Evolutionary conservation across 108 stramenopile species (phyloP).

Genomic region (Pelagomonas calceolata): DNA sequence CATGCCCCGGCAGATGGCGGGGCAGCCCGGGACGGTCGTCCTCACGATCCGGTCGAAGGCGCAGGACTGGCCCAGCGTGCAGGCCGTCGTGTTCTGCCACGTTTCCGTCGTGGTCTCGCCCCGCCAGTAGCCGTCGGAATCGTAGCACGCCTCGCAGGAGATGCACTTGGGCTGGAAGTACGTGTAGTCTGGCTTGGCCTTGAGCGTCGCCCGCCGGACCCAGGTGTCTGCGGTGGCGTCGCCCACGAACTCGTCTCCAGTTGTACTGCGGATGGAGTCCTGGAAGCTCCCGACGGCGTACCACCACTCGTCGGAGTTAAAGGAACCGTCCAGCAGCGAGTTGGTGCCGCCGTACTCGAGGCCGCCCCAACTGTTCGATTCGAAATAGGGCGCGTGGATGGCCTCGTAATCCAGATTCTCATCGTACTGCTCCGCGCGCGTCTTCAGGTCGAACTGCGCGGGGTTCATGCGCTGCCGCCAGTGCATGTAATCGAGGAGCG

Average conservation of each 20-base stretch:
- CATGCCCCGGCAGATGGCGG: neutral
- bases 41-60: neutral
- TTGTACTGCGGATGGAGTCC: too few species aligned
- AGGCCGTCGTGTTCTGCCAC: neutral
- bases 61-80: neutral
- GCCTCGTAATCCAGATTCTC: neutral
- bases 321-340: neutral
- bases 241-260: neutral
- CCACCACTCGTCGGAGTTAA: neutral
- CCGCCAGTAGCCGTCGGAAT: neutral
- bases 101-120: neutral
- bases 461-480: neutral
- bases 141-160: slow-evolving; percentile 10
- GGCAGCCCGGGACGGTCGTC: slow-evolving; percentile 7
- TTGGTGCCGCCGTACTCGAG: neutral
- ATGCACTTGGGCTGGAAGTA: slow-evolving; percentile 4
- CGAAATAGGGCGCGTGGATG: neutral
- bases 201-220: neutral
- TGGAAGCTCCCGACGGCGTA: neutral
- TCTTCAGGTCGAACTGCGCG: neutral
- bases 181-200: neutral
- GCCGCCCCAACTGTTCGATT: neutral
- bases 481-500: neutral
- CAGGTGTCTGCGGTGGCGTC: neutral
- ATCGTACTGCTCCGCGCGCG: neutral